phyloP scores from a whole-genome alignment of 495 filamentous ascomycete genomes.

The Clohesyomyces aquaticus region DNA sequence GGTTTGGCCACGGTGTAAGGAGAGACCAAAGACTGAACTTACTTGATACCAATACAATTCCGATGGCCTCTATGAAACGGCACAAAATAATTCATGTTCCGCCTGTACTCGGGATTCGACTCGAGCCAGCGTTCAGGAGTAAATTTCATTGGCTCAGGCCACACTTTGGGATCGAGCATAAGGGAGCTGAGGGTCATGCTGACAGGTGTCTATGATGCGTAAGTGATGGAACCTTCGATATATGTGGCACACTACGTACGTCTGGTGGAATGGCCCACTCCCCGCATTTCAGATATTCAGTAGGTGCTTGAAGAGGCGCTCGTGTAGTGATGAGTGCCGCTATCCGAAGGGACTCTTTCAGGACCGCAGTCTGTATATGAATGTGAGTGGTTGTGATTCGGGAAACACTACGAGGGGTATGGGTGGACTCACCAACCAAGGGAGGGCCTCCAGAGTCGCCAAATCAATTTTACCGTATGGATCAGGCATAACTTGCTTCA shows the following conservation, averaged over 20 bases:
- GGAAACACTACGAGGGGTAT: neutral
- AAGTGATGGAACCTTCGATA: neutral
- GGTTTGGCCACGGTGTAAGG: too few relatives aligned
- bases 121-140: constrained; percentile 38
- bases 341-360: constrained; percentile 42
- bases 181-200: constrained; percentile 34
- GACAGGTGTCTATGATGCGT: constrained; percentile 30
- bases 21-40: too few relatives aligned
- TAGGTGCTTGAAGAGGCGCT: constrained; percentile 1
- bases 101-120: neutral
- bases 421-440: constrained; percentile 32
- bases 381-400: too few relatives aligned
- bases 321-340: constrained; percentile 5
- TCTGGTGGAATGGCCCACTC: constrained; percentile 20
- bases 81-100: constrained; percentile 8
- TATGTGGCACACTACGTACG: neutral
- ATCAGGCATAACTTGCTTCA: constrained; percentile 12
- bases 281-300: neutral
- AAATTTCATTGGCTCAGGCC: constrained; percentile 28
- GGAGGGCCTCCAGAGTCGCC: constrained; percentile 43
- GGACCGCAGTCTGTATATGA: constrained; percentile 36
- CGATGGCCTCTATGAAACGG: constrained; percentile 3
- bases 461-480: constrained; percentile 21
- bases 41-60: constrained; percentile 17
- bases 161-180: constrained; percentile 22